These are phyloP conservation scores for Fraxinus xanthoxyloides DNA, from an alignment of 305 asterid genomes.

Conservation along the genomic window DNA sequence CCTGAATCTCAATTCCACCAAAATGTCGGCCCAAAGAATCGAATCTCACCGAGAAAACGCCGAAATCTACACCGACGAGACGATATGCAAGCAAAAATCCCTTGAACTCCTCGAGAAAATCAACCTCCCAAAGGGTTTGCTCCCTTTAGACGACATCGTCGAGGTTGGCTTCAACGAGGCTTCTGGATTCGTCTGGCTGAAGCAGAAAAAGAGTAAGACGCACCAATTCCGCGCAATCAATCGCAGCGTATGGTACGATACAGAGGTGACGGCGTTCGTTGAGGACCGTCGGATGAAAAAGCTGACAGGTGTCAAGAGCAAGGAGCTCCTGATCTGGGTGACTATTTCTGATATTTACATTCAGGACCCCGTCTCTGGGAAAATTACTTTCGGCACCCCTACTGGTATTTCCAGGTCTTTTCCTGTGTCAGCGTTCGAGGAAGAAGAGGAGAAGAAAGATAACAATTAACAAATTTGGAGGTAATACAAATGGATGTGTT, in stretches of 20 bases:
- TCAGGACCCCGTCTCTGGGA: constrained; percentile 43
- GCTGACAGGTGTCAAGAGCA: constrained; percentile 80
- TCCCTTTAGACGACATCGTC: constrained; percentile 60
- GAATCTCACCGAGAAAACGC: constrained; percentile 65
- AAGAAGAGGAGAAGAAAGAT: constrained; percentile 34
- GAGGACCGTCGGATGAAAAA: constrained; percentile 74
- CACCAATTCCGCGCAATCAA: constrained; percentile 56
- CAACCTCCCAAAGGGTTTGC: constrained; percentile 68
- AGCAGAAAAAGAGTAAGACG: constrained; percentile 65
- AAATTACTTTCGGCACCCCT: constrained; percentile 59
- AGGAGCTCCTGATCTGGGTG: constrained; percentile 78
- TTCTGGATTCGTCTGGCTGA: constrained; percentile 76
- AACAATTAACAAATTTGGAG: constrained; percentile 1
- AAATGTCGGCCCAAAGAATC: constrained; percentile 50
- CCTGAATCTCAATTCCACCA: neutral
- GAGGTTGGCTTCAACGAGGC: constrained; percentile 66
- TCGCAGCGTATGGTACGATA: constrained; percentile 69
- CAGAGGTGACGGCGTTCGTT: constrained; percentile 72
- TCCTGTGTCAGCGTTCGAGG: constrained; percentile 67
- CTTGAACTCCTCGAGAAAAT: constrained; percentile 58
- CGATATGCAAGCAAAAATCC: constrained; percentile 61
- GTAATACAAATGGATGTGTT: neutral
- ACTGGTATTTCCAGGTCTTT: constrained; percentile 65
- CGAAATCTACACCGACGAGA: constrained; percentile 56
- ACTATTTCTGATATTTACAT: constrained; percentile 60